These are phyloP conservation scores for Alternaria ventricosa DNA, from an alignment of 2,329 filamentous ascomycete species.

Conservation along the genomic window DNA sequence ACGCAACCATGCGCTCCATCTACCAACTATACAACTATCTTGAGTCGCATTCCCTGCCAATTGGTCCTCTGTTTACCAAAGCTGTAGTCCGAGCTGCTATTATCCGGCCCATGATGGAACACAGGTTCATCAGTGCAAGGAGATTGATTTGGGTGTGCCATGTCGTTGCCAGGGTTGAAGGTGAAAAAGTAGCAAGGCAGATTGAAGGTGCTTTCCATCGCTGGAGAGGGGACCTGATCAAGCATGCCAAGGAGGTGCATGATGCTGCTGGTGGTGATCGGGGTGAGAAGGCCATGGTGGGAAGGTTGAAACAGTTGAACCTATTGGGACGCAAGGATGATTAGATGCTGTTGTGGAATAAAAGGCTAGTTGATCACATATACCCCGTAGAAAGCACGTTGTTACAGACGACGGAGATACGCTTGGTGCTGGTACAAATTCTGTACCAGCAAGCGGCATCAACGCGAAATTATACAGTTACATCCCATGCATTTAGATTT, in stretches of 20 bases:
- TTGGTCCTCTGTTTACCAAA: conserved; percentile 40
- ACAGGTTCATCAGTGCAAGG: conserved; percentile 36
- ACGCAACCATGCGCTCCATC: conserved; percentile 32
- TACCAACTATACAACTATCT: conserved; percentile 40
- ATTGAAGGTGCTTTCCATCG: conserved; percentile 36
- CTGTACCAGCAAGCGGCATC: neutral
- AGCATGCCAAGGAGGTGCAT: conserved; percentile 26
- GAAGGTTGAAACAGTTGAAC: conserved; percentile 38
- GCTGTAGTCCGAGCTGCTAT: conserved; percentile 35
- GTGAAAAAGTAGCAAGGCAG: conserved; percentile 31
- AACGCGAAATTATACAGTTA: neutral
- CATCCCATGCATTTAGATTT: neutral
- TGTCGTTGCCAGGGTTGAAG: conserved; percentile 38
- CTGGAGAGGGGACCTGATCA: conserved; percentile 40
- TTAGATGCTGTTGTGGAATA: neutral
- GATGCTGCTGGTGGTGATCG: conserved; percentile 23
- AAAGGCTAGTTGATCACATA: neutral
- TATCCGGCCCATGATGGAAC: conserved; percentile 34
- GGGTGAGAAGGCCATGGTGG: conserved; percentile 31
- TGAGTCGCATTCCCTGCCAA: conserved; percentile 20
- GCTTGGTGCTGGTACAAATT: neutral
- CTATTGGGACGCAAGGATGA: conserved; percentile 16
- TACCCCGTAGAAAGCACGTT: neutral
- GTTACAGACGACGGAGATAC: neutral
- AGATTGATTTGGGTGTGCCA: conserved; percentile 39